Evolutionary conservation across 208 protist genomes (phyloP), one percentile per base, ranked within the genome.

Genomic region (Wallacemonas sp.): DNA sequence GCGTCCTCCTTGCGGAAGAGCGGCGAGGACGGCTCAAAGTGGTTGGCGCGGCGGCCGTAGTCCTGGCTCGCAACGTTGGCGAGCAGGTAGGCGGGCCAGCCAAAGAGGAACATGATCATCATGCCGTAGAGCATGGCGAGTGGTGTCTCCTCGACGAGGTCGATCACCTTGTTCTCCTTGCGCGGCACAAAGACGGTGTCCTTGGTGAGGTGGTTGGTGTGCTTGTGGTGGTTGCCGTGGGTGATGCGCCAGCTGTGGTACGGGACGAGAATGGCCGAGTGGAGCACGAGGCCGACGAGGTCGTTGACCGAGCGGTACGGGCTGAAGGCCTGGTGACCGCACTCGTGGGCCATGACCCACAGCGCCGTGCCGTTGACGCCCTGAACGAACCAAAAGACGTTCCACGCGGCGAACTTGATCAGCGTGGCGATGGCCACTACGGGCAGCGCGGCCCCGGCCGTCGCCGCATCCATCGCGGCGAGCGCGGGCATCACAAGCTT

Each of bases 281-380:
- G 96, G 6, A 96, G 47, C 21, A 96, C 33, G 30, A 95, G 74
- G 8, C 96, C 96, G 49, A 98, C 81, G 23, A 75, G 38, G 77
- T 98, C 92, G 78, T 98, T 97, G 16, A 98, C 9, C 0, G 38
- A 24, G 39, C 76, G 73, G 49, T 70, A 80, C 27, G 90, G 73
- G 34, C 80, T 87, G 81, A 98, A 98, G 57, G 81, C 92, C 41
- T 94, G 82, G 70, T 98, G 96, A 26, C 96, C 96, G 70, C 96
- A 98, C 75, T 98, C 96, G 64, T 98, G 96, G 4, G 89, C 95
- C 5, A 98, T 36, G 6, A 98, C 93, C 95, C 96, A 98, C 1
- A 98, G 33, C 9, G 87, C 94, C 1, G 94, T 97, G 49, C 73
- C 69, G 68, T 84, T 93, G 23, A 92, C 65, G 38, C 95, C 94